Base-by-base conservation (phyloP, 805 yeast genomes). In the Nakazawaea ernobii region DNA sequence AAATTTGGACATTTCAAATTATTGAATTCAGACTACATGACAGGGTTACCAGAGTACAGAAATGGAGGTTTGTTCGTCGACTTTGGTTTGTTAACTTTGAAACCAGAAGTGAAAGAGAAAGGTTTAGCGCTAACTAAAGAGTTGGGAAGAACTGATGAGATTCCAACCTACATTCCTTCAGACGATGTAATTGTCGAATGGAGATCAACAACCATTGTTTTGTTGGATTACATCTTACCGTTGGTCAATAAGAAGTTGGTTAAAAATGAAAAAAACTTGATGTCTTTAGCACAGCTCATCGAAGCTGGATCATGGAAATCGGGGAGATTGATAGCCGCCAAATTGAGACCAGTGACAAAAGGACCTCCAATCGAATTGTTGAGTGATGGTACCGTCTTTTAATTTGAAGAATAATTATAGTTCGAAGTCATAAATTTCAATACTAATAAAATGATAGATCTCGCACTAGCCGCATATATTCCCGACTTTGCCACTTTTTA, bases 251-350 rank as follows among this genome's bases (percentile, higher is more conserved):
- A 70, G 28, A 65, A 67, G 44, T 57, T 80, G 43, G 64, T 66
- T 30, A 53, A 49, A 8, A 59, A 58, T 15, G 60, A 66, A 6
- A 50, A 54, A 8, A 61, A 53, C 44, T 64, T 65, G 40, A 56
- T 81, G 40, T 52, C 60, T 8, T 59, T 81, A 38, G 81, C 86
- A 1, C 86, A 81, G 58, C 57, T 81, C 48, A 75, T 81, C 41
- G 87, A 81, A 53, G 86, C 86, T 2, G 87, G 87, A 0, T 73
- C 80, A 29, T 81, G 87, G 87, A 76, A 74, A 52, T 75, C 82
- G 2, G 87, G 87, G 1, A 66, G 87, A 50, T 74, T 74, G 45
- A 75, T 79, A 45, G 86, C 87, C 2, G 74, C 74, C 8, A 56
- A 63, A 48, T 54, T 68, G 49, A 69, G 87, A 54, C 72, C 76